Percentiles rank a stretch among this genome's conserved stretches.
Conservation (phyloP, 2,329 filamentous ascomycete genomes). For the Trichothecium sympodiale region DNA sequence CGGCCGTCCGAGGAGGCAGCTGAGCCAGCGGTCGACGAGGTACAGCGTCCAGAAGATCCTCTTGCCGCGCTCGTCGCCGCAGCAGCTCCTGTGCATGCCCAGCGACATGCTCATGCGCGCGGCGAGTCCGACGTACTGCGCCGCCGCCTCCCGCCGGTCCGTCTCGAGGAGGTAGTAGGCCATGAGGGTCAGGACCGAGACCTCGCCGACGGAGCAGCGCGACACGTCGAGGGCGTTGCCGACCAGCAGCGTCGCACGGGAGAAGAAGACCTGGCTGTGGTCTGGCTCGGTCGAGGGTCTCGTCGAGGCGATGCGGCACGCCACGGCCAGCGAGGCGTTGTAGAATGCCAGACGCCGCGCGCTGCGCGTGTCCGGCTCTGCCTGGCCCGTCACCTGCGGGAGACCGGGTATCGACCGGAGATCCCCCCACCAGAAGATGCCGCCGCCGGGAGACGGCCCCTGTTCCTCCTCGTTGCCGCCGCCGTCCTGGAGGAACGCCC, state of each 20-base stretch:
- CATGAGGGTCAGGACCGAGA: slow-evolving; percentile 34
- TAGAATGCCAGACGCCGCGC: slow-evolving; percentile 31
- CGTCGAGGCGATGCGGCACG: slow-evolving; percentile 19
- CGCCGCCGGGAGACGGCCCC: slow-evolving; percentile 23
- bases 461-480: slow-evolving; percentile 19
- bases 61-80: slow-evolving; percentile 30
- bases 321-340: slow-evolving; percentile 32
- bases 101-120: slow-evolving; percentile 37
- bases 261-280: slow-evolving; percentile 28
- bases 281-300: slow-evolving; percentile 13
- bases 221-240: slow-evolving; percentile 36
- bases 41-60: slow-evolving; percentile 42
- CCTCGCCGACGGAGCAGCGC: slow-evolving; percentile 26
- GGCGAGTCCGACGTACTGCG: slow-evolving; percentile 33
- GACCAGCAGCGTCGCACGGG: slow-evolving; percentile 28
- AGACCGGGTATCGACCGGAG: slow-evolving; percentile 20
- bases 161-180: slow-evolving; percentile 37
- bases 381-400: slow-evolving; percentile 10
- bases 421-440: slow-evolving; percentile 37
- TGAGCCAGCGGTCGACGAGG: slow-evolving; percentile 36
- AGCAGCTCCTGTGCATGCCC: slow-evolving; percentile 31
- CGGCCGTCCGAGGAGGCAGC: slow-evolving; percentile 38
- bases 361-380: slow-evolving; percentile 13
- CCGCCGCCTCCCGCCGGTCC: slow-evolving; percentile 36
- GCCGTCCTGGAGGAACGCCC: slow-evolving; percentile 34